phyloP scores from a whole-genome alignment of 2,329 filamentous ascomycete species.

The Corinectria fuckeliana region DNA sequence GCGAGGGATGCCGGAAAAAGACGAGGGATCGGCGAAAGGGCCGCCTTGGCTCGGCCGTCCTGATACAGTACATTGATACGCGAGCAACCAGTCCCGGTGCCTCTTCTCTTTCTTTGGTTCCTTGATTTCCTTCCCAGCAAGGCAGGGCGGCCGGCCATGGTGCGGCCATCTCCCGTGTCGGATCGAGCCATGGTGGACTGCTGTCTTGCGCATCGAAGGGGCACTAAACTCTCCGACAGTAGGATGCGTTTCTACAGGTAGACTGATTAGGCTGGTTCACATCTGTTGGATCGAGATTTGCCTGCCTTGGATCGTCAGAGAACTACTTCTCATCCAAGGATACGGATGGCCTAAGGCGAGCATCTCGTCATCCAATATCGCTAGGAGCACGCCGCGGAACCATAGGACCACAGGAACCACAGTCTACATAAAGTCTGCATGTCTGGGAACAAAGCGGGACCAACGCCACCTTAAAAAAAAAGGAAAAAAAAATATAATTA shows the following conservation, averaged over 20 bases:
- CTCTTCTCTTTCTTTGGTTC: background rate
- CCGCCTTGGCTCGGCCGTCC: constrained; percentile 6
- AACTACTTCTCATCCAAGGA: constrained; percentile 25
- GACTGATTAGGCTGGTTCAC: constrained; percentile 26
- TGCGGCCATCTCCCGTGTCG: background rate
- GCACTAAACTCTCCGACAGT: constrained; percentile 26
- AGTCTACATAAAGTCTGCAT: background rate
- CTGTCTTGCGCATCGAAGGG: constrained; percentile 11
- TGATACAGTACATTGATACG: constrained; percentile 9
- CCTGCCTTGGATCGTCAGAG: constrained; percentile 26
- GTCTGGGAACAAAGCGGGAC: background rate
- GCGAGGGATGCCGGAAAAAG: constrained; percentile 34
- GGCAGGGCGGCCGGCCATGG: background rate
- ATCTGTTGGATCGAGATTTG: constrained; percentile 33
- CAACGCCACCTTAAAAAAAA: background rate
- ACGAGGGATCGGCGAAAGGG: constrained; percentile 37
- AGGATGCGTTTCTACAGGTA: constrained; percentile 13
- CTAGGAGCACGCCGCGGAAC: constrained; percentile 24
- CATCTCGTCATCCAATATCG: constrained; percentile 30
- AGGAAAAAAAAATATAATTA: constrained; percentile 7
- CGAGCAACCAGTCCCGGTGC: background rate
- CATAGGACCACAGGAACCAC: background rate
- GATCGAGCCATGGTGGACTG: too few species aligned
- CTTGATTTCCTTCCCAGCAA: background rate
- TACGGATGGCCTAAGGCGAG: constrained; percentile 12